Evolutionary conservation across 2,329 filamentous ascomycete genomes (phyloP).

Genomic region (Huntiella moniliformis): DNA sequence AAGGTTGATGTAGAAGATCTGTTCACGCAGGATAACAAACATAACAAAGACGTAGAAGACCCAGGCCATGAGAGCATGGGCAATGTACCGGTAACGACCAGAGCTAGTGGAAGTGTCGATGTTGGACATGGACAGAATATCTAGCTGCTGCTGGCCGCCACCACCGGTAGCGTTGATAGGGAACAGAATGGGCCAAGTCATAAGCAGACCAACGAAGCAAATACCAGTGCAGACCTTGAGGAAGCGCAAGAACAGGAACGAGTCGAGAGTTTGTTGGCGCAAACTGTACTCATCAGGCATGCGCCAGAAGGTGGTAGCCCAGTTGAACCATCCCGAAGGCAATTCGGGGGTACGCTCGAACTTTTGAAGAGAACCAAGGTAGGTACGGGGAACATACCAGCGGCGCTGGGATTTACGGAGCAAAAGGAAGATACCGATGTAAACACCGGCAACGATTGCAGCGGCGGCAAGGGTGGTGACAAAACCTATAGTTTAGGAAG

Average conservation of each 20-base stretch:
- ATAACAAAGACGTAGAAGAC: conserved; percentile 76
- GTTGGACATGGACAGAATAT: conserved; percentile 65
- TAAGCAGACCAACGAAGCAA: conserved; percentile 62
- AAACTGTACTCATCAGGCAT: conserved; percentile 57
- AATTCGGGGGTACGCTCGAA: conserved; percentile 39
- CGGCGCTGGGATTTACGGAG: conserved; percentile 26
- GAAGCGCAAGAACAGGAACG: conserved; percentile 68
- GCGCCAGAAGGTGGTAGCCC: conserved; percentile 44
- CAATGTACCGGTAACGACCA: conserved; percentile 51
- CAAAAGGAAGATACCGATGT: conserved; percentile 26
- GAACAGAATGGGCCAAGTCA: conserved; percentile 75
- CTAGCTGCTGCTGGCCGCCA: conserved; percentile 43
- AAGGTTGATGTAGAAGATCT: conserved; percentile 79
- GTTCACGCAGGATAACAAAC: conserved; percentile 71
- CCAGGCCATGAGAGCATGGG: conserved; percentile 65
- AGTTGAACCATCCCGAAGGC: conserved; percentile 39
- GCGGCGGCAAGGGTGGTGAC: conserved; percentile 35
- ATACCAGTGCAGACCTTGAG: conserved; percentile 52
- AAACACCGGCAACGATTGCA: conserved; percentile 21
- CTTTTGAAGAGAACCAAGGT: conserved; percentile 25
- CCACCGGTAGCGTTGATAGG: conserved; percentile 77
- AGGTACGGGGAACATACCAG: conserved; percentile 32
- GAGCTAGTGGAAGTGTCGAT: conserved; percentile 32
- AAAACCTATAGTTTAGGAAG: conserved; percentile 9
- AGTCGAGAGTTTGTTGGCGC: conserved; percentile 71